Percentiles rank a stretch among this genome's conserved stretches.
These are phyloP conservation scores for Ceratocystis eucalypticola DNA, from an alignment of 2,329 filamentous ascomycete species.

Conservation along the genomic window DNA sequence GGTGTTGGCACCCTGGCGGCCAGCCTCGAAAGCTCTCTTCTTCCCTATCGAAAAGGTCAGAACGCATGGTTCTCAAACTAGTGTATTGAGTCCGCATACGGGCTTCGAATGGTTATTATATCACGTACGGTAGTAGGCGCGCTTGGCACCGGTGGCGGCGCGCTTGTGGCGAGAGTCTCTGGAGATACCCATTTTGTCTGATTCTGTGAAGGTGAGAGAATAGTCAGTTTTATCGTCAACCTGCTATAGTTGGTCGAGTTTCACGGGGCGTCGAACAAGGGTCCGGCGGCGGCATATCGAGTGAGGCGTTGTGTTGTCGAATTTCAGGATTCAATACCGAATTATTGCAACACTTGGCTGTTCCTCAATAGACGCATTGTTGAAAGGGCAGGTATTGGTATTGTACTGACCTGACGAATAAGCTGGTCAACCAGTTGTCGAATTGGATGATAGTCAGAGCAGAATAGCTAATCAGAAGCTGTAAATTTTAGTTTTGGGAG, in stretches of 20 bases:
- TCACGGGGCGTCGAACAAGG: not conserved
- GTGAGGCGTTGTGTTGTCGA: not conserved
- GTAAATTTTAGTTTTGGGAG: slow-evolving; percentile 7
- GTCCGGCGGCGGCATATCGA: not conserved
- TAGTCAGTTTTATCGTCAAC: slow-evolving; percentile 17
- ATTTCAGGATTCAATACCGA: not conserved
- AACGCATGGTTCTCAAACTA: slow-evolving; percentile 45
- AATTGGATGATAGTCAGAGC: slow-evolving; percentile 28
- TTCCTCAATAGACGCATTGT: not conserved
- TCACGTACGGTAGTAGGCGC: slow-evolving; percentile 73
- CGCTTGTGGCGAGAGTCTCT: slow-evolving; percentile 99
- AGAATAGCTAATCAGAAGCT: slow-evolving; percentile 1
- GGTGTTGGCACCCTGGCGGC: slow-evolving; percentile 98
- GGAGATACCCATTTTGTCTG: slow-evolving; percentile 97
- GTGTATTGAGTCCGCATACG: slow-evolving; percentile 38
- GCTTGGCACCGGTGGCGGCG: slow-evolving; percentile 97
- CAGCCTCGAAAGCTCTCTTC: slow-evolving; percentile 99
- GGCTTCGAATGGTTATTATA: slow-evolving; percentile 46
- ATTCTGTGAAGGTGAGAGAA: slow-evolving; percentile 36
- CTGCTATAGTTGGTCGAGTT: not conserved
- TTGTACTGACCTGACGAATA: slow-evolving; percentile 36
- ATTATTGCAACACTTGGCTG: not conserved
- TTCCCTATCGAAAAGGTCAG: slow-evolving; percentile 68
- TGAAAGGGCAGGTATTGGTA: not conserved
- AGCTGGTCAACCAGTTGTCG: slow-evolving; percentile 36